Conservation (phyloP, 352 stramenopile species). For the Plasmopara halstedii region DNA sequence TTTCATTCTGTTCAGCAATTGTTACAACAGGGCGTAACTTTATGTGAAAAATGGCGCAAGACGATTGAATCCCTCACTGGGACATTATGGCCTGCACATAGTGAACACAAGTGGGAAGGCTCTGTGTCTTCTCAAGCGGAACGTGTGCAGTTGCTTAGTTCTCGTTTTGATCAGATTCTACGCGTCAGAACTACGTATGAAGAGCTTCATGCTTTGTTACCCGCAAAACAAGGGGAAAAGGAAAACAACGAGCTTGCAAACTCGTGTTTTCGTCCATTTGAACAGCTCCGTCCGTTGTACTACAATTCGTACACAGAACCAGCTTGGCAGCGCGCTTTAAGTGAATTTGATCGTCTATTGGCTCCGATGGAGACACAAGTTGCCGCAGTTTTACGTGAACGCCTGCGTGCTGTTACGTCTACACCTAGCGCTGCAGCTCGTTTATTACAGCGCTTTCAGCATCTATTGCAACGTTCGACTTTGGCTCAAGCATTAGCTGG, state of each 20-base stretch:
- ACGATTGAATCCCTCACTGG: conserved; percentile 70
- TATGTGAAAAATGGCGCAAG: conserved; percentile 82
- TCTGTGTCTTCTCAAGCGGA: conserved; percentile 14
- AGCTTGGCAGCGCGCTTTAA: conserved; percentile 66
- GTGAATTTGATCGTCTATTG: conserved; percentile 72
- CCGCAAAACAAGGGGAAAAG: conserved; percentile 20
- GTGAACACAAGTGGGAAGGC: conserved; percentile 73
- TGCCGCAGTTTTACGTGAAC: conserved; percentile 70
- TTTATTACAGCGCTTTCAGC: conserved; percentile 80
- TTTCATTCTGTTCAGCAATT: conserved; percentile 55
- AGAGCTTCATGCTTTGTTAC: conserved; percentile 71
- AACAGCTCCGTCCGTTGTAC: conserved; percentile 58
- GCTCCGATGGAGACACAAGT: conserved; percentile 79
- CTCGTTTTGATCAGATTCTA: conserved; percentile 75
- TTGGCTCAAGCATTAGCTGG: conserved; percentile 64
- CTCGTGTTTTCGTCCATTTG: conserved; percentile 68
- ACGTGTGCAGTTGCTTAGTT: conserved; percentile 36
- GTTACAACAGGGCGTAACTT: conserved; percentile 45
- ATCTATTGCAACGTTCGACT: conserved; percentile 72
- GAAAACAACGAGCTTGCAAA: conserved; percentile 31
- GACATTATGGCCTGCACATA: conserved; percentile 69
- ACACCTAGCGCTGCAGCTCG: conserved; percentile 62
- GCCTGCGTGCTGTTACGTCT: conserved; percentile 48
- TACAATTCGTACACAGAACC: conserved; percentile 89
- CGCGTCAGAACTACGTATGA: conserved; percentile 82